Evolutionary conservation across 106 monocot species (phyloP).

Genomic region (Vanilla planifolia): DNA sequence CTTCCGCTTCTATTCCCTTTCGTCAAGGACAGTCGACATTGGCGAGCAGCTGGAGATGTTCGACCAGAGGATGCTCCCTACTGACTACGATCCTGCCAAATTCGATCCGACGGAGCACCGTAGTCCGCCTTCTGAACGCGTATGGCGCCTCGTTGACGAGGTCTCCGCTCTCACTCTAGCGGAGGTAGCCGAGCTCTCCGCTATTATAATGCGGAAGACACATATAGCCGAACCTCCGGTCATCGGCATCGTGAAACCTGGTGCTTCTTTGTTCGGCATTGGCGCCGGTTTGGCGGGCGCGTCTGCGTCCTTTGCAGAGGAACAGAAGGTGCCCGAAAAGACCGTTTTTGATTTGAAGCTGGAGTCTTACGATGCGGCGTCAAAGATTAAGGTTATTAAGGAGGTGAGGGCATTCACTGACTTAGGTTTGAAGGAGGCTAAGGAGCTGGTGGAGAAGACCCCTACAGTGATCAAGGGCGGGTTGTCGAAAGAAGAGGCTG

Average conservation of each 20-base stretch:
- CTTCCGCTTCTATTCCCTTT: conserved; percentile 8
- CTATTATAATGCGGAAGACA: conserved; percentile 43
- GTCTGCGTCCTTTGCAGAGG: conserved; percentile 21
- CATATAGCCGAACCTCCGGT: conserved; percentile 47
- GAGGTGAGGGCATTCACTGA: conserved; percentile 82
- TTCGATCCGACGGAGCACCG: conserved; percentile 70
- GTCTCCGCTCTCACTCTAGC: conserved; percentile 64
- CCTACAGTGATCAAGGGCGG: conserved; percentile 80
- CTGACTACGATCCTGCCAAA: conserved; percentile 72
- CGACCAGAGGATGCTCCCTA: conserved; percentile 71
- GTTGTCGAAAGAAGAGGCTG: conserved; percentile 78
- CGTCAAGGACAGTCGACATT: conserved; percentile 1
- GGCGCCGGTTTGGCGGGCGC: conserved; percentile 6
- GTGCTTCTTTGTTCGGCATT: conserved; percentile 6
- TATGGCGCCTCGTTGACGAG: conserved; percentile 95
- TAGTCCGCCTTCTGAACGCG: conserved; percentile 62
- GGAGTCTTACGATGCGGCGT: conserved; percentile 72
- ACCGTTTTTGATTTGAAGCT: conserved; percentile 91
- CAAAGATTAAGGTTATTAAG: conserved; percentile 98
- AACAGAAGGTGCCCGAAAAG: conserved; percentile 71
- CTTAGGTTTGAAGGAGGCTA: conserved; percentile 94
- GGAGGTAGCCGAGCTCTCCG: conserved; percentile 66
- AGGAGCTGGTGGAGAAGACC: conserved; percentile 93
- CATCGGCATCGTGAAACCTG: conserved; percentile 40
- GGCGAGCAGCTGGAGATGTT: conserved; percentile 35